Percentiles rank a stretch among this genome's conserved stretches.
phyloP scores from a whole-genome alignment of 2,329 filamentous ascomycete genomes.

The Paecilomyces sp. region DNA sequence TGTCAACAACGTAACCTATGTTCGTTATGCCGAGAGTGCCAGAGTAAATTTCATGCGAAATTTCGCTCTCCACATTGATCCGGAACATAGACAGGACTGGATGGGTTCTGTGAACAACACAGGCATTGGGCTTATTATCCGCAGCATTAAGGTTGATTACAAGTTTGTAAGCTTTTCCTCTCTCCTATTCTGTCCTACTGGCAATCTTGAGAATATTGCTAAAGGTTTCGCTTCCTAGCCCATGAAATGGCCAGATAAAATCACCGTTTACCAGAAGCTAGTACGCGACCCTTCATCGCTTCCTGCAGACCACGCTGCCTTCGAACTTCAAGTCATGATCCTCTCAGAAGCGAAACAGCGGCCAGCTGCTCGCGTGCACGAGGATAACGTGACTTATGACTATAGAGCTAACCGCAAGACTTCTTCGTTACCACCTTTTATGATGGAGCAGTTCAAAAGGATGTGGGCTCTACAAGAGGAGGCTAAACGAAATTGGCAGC shows the following conservation, averaged over 20 bases:
- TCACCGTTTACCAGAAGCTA: constrained; percentile 79
- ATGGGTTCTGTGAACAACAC: constrained; percentile 58
- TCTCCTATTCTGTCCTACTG: neutral
- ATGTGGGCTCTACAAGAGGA: constrained; percentile 58
- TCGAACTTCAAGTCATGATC: constrained; percentile 53
- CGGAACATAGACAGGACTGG: constrained; percentile 58
- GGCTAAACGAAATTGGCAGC: constrained; percentile 46
- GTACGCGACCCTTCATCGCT: constrained; percentile 41
- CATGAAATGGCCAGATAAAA: constrained; percentile 72
- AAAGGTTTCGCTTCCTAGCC: constrained; percentile 46
- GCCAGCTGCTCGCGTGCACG: constrained; percentile 64
- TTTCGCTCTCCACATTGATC: constrained; percentile 58
- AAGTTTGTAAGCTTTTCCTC: constrained; percentile 62
- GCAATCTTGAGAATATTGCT: neutral
- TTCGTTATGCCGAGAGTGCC: constrained; percentile 73
- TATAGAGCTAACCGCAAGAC: constrained; percentile 54
- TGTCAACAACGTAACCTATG: constrained; percentile 81
- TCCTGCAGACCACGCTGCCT: constrained; percentile 21
- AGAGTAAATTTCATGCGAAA: constrained; percentile 72
- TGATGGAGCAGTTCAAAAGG: constrained; percentile 53
- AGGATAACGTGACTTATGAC: constrained; percentile 77
- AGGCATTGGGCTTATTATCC: constrained; percentile 66
- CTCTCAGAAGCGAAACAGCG: constrained; percentile 69
- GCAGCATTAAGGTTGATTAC: constrained; percentile 73
- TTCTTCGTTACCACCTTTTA: constrained; percentile 48